phyloP scores from a whole-genome alignment of 2,329 filamentous ascomycete species.

The Hymenoscyphus infarciens region DNA sequence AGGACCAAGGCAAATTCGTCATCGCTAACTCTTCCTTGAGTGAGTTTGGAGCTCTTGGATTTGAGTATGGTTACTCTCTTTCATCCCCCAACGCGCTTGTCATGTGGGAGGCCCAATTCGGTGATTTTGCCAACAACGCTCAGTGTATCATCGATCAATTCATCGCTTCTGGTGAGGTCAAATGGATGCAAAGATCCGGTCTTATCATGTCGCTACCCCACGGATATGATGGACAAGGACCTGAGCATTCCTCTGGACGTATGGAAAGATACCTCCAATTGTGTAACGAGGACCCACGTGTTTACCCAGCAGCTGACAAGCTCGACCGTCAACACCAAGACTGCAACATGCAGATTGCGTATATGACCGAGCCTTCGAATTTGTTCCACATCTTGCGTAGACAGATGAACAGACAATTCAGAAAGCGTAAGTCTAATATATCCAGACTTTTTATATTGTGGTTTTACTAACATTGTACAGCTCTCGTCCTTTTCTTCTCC shows the following conservation, averaged over 20 bases:
- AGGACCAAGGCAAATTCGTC: slow-evolving; percentile 92
- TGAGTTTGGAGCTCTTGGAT: slow-evolving; percentile 74
- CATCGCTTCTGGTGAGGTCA: slow-evolving; percentile 93
- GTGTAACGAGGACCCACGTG: slow-evolving; percentile 92
- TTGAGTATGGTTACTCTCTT: slow-evolving; percentile 97
- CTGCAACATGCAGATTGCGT: slow-evolving; percentile 98
- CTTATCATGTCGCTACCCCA: slow-evolving; percentile 95
- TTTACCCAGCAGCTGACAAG: slow-evolving; percentile 85
- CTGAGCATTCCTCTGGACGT: slow-evolving; percentile 95
- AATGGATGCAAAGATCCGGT: slow-evolving; percentile 98
- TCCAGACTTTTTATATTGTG: background rate
- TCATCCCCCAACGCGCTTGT: slow-evolving; percentile 95
- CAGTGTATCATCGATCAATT: slow-evolving; percentile 99
- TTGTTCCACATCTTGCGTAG: slow-evolving; percentile 93
- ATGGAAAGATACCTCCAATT: slow-evolving; percentile 97
- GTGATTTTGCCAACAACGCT: slow-evolving; percentile 99
- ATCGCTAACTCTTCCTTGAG: slow-evolving; percentile 91
- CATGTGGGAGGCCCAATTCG: slow-evolving; percentile 99
- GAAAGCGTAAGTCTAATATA: slow-evolving; percentile 77
- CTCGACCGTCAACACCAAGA: slow-evolving; percentile 97
- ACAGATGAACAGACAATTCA: slow-evolving; percentile 99
- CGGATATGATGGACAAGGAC: slow-evolving; percentile 96
- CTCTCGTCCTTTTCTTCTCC: slow-evolving; percentile 96
- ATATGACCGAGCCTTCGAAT: slow-evolving; percentile 95
- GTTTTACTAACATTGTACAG: slow-evolving; percentile 42